phyloP scores from a whole-genome alignment of 306 rosid genomes.

The Quercus variabilis region DNA sequence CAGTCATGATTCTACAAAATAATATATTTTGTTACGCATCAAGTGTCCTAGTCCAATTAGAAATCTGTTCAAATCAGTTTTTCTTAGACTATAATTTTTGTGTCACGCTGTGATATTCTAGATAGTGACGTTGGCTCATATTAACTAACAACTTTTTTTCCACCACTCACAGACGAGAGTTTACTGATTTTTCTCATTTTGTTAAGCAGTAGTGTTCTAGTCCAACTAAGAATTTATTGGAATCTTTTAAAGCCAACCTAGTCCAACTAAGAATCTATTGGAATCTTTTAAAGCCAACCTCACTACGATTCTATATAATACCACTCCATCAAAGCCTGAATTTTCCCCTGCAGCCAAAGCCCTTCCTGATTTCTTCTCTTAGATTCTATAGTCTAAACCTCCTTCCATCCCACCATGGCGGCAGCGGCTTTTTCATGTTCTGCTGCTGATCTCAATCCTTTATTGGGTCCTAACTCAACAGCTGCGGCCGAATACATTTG shows the following conservation, averaged over 20 bases:
- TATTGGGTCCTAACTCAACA: slow-evolving; percentile 25
- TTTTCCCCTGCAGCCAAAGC: too few relatives aligned
- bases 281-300: background rate
- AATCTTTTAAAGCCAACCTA: background rate
- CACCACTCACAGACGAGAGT: too few relatives aligned
- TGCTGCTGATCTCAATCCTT: slow-evolving; percentile 36
- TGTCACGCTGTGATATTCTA: too few relatives aligned
- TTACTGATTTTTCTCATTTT: background rate
- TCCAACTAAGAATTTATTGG: too few relatives aligned
- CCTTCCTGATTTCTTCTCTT: too few relatives aligned
- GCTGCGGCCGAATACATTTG: slow-evolving; percentile 52
- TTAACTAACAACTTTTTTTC: too few relatives aligned
- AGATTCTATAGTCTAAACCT: too few relatives aligned
- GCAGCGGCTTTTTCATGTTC: slow-evolving; percentile 38
- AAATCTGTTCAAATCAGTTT: background rate
- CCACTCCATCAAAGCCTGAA: too few relatives aligned
- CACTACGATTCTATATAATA: background rate
- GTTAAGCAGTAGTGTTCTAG: too few relatives aligned
- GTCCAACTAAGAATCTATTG: too few relatives aligned
- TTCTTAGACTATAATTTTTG: too few relatives aligned
- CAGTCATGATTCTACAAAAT: background rate
- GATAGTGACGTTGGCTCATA: too few relatives aligned
- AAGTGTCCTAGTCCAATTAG: background rate
- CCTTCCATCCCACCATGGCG: background rate
- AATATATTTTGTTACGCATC: background rate